A percentile compares a stretch with the other conserved stretches of the same genome.
Evolutionary conservation across 2,329 filamentous ascomycete genomes (phyloP).

Genomic region (Emmonsia crescens): DNA sequence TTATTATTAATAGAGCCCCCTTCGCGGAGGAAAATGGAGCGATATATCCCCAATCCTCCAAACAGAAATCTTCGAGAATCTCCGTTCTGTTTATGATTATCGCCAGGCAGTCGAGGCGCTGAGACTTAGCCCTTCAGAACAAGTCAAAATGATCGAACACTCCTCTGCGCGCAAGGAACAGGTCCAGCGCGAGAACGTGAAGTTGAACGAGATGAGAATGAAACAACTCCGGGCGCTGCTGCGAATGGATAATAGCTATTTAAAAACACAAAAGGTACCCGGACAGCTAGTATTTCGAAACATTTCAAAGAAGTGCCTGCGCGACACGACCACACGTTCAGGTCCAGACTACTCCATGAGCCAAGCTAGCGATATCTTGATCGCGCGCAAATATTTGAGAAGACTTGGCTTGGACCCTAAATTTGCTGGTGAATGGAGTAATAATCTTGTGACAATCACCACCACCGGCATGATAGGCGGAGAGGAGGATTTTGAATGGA

Average conservation of each 20-base stretch:
- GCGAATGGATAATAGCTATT: constrained; percentile 23
- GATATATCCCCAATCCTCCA: constrained; percentile 24
- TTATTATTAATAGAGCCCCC: background rate
- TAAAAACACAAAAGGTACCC: constrained; percentile 16
- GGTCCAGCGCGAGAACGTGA: constrained; percentile 19
- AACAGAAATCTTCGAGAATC: constrained; percentile 27
- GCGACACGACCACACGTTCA: constrained; percentile 7
- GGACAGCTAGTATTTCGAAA: constrained; percentile 21
- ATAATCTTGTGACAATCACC: constrained; percentile 16
- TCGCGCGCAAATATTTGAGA: constrained; percentile 22
- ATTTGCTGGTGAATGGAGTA: constrained; percentile 26
- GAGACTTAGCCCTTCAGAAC: constrained; percentile 18
- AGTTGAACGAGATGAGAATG: constrained; percentile 23
- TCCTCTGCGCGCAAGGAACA: constrained; percentile 19
- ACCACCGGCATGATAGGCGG: background rate
- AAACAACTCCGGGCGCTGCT: constrained; percentile 25
- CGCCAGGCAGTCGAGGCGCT: constrained; percentile 16
- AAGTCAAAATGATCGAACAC: constrained; percentile 12
- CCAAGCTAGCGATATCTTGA: constrained; percentile 20
- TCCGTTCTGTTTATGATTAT: constrained; percentile 18
- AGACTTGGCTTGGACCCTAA: constrained; percentile 19
- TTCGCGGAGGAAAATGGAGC: constrained; percentile 20
- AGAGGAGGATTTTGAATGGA: constrained; percentile 12
- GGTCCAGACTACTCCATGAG: constrained; percentile 22
- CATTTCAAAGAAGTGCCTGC: constrained; percentile 15